Evolutionary conservation across 768 basidiomycete genomes (phyloP), one percentile per base, ranked within the genome.

Genomic region (Boletus sp.): DNA sequence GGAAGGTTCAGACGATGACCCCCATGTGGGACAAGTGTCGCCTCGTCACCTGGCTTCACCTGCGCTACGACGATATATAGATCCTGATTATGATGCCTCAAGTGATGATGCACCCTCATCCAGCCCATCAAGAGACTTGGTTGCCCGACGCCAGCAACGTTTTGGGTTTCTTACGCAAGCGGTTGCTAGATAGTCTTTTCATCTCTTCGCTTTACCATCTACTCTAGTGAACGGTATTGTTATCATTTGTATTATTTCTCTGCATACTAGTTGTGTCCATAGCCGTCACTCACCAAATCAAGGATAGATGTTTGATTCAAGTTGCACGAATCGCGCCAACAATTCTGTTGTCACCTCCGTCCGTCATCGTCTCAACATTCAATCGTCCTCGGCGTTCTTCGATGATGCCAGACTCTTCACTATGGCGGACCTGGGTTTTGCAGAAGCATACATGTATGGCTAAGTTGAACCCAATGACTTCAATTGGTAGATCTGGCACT

Each of bases 21-120:
- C 77, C 0, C 75, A 77, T 55, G 55, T 81, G 27, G 85, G 85
- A 0, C 84, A 87, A 66, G 83, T 87, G 17, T 87, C 84, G 0
- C 85, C 87, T n/a, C 79, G 80, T 55, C 83, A 83, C 60, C 68
- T 88, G 32, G 79, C 82, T 37, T 90, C 87, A 8, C 85, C 87
- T 7, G 77, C 74, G 21, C 68, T 79, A 39, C 80, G 76, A 34
- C 77, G 78, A 38, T 58, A 67, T 21, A 65, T 70, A 56, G 61
- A 50, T 32, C 57, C 53, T 19, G 67, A 75, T 50, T 67, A 70
- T 32, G 75, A 79, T 51, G 69, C 70, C 1, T 70, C 73, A 5
- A 79, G 79, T 61, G 83, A 83, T 61, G 83, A 82, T 61, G 75
- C 74, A 15, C 68, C 60, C 2, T 72, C 73, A 15, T 70, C 70